Evolutionary conservation across 441 rosid species (phyloP).

Genomic region (Pelargonium cotyledonis): DNA sequence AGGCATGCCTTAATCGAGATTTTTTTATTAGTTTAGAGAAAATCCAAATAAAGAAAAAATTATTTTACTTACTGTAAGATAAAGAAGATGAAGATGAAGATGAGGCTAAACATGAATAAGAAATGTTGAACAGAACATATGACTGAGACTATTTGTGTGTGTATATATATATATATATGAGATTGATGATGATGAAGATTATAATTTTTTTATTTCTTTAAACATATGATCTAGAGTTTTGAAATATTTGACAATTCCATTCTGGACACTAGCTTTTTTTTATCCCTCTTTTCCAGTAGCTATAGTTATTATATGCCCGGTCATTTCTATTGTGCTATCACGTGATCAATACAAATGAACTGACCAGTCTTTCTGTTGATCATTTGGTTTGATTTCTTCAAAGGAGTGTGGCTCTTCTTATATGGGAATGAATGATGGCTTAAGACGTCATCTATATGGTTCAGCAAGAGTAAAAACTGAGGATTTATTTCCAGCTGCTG

Average conservation of each 20-base stretch:
- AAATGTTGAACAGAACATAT: no score
- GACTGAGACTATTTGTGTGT: no score
- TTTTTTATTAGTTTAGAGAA: no score
- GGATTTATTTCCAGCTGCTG: slow-evolving; percentile 13
- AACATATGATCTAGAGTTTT: no score
- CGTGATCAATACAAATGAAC: neutral
- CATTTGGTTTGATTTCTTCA: slow-evolving; percentile 1
- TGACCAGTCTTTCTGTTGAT: neutral
- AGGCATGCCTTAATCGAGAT: no score
- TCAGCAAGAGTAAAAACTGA: slow-evolving; percentile 38
- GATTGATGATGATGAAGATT: no score
- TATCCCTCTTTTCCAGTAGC: neutral
- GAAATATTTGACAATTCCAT: neutral
- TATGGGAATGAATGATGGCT: slow-evolving; percentile 19
- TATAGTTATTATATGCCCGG: neutral
- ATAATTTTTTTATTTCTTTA: no score
- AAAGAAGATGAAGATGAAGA: no score
- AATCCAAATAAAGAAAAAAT: no score
- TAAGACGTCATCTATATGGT: slow-evolving; percentile 22
- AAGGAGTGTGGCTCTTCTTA: neutral
- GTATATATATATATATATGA: no score
- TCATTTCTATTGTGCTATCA: neutral
- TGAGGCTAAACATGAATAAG: no score
- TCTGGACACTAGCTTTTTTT: neutral
- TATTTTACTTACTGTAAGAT: no score